Base-by-base conservation (phyloP, 495 filamentous ascomycete species). In the Sabuloglossum arenarium region DNA sequence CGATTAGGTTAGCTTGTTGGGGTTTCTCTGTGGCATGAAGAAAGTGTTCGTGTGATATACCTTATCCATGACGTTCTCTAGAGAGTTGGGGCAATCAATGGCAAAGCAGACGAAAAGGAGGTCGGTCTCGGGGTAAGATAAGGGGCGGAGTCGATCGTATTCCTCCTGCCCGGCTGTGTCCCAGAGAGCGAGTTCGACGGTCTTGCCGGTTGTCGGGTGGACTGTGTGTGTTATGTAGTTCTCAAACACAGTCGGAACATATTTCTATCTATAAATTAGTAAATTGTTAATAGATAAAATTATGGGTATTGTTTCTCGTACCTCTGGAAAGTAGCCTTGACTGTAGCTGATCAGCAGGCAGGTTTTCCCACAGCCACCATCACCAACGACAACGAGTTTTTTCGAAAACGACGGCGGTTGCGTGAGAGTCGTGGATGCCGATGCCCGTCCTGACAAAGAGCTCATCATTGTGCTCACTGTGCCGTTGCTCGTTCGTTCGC, bases 21-120 rank as follows among this genome's bases (percentile, higher is more conserved):
- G 19, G 21, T 30, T 29, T 39, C n/a, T n/a, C n/a, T 53, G 8
- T 42, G 32, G 39, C 42, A 60, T n/a, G 10, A n/a, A 51, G 27
- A 53, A 25, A 30, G 39, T 27, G 30, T 12, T 24, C 3, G n/a
- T 42, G 25, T 37, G 16, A 16, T 74, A 56, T 67, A 95, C 91
- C 81, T 98, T 98, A 72, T 98, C 91, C 73, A 97, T 83, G 55
- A 98, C 91, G 64, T 98, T 98, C 61, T 98, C 91, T 49, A 98
- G 71, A 9, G 91, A 97, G 65, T 94, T 94, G 19, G 91, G 91
- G 68, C 93, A 98, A 72, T 98, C 91, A 59, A 98, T 93, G 57
- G 93, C 93, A 71, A 98, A 98, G 75, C 91, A 98, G 61, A 98
- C 91, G 67, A 98, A 96, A 42, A 97, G 76, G 16, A 98, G 79